These are phyloP conservation scores for Volvariella volvacea DNA, from an alignment of 1,284 basidiomycete species.

Conservation along the genomic window DNA sequence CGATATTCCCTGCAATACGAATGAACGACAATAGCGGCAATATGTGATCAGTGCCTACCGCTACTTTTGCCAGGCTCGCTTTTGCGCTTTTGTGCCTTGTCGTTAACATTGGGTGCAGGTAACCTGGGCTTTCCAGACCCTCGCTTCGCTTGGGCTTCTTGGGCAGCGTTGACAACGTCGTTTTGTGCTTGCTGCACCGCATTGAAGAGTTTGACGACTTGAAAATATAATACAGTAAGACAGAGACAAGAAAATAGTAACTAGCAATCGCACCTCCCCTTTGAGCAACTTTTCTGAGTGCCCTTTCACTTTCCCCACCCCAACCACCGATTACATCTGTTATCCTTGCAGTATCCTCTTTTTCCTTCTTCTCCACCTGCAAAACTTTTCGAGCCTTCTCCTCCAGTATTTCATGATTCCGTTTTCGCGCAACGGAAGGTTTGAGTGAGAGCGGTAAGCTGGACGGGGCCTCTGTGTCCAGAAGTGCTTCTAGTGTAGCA, in stretches of 20 bases:
- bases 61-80: too few relatives aligned
- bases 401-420: constrained; percentile 70
- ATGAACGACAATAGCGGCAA: too few relatives aligned
- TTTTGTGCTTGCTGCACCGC: constrained; percentile 73
- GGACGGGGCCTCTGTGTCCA: constrained; percentile 62
- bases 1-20: constrained; percentile 37
- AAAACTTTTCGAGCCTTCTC: constrained; percentile 60
- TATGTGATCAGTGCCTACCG: too few relatives aligned
- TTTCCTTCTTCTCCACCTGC: constrained; percentile 66
- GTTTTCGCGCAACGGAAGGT: constrained; percentile 59
- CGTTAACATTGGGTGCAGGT: constrained; percentile 51
- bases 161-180: constrained; percentile 40
- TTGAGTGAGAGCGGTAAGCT: constrained; percentile 67
- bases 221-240: constrained; percentile 2
- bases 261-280: constrained; percentile 55
- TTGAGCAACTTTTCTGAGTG: constrained; percentile 74
- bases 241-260: background rate
- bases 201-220: constrained; percentile 80
- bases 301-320: constrained; percentile 73
- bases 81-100: constrained; percentile 17
- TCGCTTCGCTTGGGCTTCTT: constrained; percentile 50
- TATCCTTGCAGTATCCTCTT: constrained; percentile 66
- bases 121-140: constrained; percentile 70
- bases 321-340: constrained; percentile 77
- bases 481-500: constrained; percentile 58